These are phyloP conservation scores for Ogataea naganishii DNA, from an alignment of 805 yeast genomes.

Conservation along the genomic window DNA sequence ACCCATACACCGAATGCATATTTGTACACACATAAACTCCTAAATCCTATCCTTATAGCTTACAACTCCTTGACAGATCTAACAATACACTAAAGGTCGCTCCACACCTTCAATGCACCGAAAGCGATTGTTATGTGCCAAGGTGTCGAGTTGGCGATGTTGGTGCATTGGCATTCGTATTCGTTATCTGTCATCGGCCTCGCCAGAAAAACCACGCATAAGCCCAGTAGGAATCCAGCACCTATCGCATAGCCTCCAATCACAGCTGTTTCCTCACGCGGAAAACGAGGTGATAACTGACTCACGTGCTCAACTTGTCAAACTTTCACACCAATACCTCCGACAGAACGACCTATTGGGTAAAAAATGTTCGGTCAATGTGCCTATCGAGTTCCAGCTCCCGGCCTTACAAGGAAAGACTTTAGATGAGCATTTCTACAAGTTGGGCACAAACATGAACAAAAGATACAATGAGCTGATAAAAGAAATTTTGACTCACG, in stretches of 20 bases:
- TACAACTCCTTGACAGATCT: no score
- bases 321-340: conserved; percentile 54
- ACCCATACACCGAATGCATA: no score
- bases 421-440: conserved; percentile 79
- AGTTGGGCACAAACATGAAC: conserved; percentile 50
- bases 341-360: conserved; percentile 60
- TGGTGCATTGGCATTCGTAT: no score
- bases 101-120: no score
- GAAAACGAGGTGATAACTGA: conserved; percentile 15
- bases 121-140: no score
- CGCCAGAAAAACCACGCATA: conserved; percentile 43
- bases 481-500: conserved; percentile 30
- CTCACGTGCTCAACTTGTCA: conserved; percentile 27
- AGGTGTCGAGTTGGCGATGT: no score
- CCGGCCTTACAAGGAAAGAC: conserved; percentile 69
- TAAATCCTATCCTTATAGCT: no score
- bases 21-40: no score
- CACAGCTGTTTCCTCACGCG: conserved; percentile 47
- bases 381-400: conserved; percentile 50
- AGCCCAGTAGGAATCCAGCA: conserved; percentile 81
- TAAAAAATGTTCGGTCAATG: conserved; percentile 53
- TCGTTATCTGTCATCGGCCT: no score
- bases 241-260: conserved; percentile 48
- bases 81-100: no score
- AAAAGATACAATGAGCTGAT: conserved; percentile 54